phyloP scores from a whole-genome alignment of 139 green algal species.

The Chara braunii region DNA sequence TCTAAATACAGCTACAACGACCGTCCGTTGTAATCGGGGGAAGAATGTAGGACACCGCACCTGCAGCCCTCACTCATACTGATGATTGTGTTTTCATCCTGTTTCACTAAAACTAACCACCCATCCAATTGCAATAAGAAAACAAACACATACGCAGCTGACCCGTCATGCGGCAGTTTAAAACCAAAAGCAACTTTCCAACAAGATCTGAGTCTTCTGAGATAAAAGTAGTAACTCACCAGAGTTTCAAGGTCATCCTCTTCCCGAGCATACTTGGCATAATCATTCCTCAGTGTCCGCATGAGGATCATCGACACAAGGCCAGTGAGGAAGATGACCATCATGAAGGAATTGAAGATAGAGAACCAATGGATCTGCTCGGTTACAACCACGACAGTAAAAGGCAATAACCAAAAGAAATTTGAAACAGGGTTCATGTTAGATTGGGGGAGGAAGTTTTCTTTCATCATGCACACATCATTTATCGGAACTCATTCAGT shows the following conservation, averaged over 20 bases:
- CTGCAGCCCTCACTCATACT: too few relatives aligned
- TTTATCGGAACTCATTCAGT: too few relatives aligned
- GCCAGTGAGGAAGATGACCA: conserved; percentile 95
- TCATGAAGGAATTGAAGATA: conserved; percentile 98
- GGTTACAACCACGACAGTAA: neutral
- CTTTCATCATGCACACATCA: neutral
- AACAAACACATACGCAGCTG: too few relatives aligned
- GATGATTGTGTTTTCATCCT: too few relatives aligned
- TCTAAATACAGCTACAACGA: too few relatives aligned
- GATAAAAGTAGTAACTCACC: conserved; percentile 21
- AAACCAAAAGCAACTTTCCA: neutral
- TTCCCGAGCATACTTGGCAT: conserved; percentile 63
- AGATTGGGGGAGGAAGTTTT: too few relatives aligned
- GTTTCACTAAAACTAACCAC: too few relatives aligned
- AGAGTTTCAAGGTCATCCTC: conserved; percentile 80
- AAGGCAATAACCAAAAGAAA: conserved; percentile 5
- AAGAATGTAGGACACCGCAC: too few relatives aligned
- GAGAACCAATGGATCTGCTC: conserved; percentile 94
- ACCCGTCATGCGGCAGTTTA: too few relatives aligned
- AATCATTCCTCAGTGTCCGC: conserved; percentile 87
- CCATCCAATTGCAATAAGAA: too few relatives aligned
- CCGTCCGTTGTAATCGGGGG: too few relatives aligned
- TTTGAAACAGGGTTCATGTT: too few relatives aligned
- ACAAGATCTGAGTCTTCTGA: neutral
- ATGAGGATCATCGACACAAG: conserved; percentile 95